Evolutionary conservation across 192 early-diverging fungal species (phyloP).

Genomic region (Coemansia asiatica): DNA sequence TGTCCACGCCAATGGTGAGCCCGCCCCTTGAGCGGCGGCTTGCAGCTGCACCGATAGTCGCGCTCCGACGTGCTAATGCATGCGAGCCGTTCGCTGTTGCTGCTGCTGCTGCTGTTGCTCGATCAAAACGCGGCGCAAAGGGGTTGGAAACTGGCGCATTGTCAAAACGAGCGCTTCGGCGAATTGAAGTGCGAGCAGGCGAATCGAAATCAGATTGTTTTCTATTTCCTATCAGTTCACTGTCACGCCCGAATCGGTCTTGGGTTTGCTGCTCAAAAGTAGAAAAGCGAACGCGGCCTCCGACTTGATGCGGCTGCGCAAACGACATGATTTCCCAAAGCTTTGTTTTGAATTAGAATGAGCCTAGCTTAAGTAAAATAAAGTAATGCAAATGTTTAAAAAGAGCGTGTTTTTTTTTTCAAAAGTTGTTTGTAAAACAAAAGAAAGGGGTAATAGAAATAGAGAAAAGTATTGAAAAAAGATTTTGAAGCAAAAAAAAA

Average conservation of each 20-base stretch:
- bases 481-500: neutral
- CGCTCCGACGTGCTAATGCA: constrained; percentile 22
- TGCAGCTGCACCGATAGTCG: constrained; percentile 17
- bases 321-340: constrained; percentile 14
- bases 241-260: constrained; percentile 8
- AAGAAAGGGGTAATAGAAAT: too few relatives aligned
- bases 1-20: neutral
- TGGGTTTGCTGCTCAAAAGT: constrained; percentile 9
- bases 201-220: constrained; percentile 9
- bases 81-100: constrained; percentile 22
- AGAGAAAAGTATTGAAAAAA: neutral
- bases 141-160: constrained; percentile 29
- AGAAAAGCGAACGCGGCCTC: constrained; percentile 39
- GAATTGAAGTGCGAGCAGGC: constrained; percentile 32
- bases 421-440: too few relatives aligned
- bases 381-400: neutral
- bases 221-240: constrained; percentile 31
- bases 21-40: neutral
- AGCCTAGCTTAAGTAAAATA: neutral
- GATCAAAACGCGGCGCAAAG: constrained; percentile 48
- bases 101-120: constrained; percentile 16
- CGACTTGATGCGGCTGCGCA: constrained; percentile 38
- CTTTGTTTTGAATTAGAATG: neutral
- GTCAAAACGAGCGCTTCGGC: constrained; percentile 26
- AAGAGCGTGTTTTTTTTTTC: neutral